Conservation (phyloP, 2,329 filamentous ascomycete species). For the Diatrype stigma region DNA sequence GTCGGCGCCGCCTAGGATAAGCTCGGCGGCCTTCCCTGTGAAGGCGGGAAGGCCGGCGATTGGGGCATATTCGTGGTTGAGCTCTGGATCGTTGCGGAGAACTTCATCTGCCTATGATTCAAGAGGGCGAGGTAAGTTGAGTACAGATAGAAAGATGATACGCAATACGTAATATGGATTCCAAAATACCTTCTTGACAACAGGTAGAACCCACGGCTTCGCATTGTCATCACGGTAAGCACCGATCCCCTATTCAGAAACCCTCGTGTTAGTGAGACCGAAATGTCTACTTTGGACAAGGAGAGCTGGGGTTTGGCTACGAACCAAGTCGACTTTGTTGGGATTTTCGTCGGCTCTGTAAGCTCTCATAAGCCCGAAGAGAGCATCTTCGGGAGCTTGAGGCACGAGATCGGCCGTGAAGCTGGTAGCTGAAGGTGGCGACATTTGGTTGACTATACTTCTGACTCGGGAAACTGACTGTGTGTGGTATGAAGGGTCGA, state of each 20-base stretch:
- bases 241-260: constrained; percentile 60
- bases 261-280: constrained; percentile 7
- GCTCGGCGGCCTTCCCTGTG: constrained; percentile 83
- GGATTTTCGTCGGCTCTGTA: constrained; percentile 73
- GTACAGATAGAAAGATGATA: constrained; percentile 1
- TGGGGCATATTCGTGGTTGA: constrained; percentile 98
- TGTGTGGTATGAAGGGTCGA: constrained; percentile 42
- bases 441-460: constrained; percentile 68
- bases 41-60: constrained; percentile 86
- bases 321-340: constrained; percentile 89
- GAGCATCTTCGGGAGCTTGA: constrained; percentile 87
- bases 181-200: constrained; percentile 81
- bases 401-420: constrained; percentile 77
- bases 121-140: constrained; percentile 17
- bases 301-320: constrained; percentile 15
- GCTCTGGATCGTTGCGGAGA: constrained; percentile 78
- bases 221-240: constrained; percentile 93
- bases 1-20: constrained; percentile 70
- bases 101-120: constrained; percentile 80
- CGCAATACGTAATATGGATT: not conserved
- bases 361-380: constrained; percentile 88
- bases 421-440: constrained; percentile 56
- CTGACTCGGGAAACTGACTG: constrained; percentile 48
- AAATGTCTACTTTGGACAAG: not conserved
- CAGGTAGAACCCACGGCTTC: constrained; percentile 95